A percentile compares a stretch with the other conserved stretches of the same genome.
Evolutionary conservation across 2,329 filamentous ascomycete genomes (phyloP).

Genomic region (Pyrenochaeta sp.): DNA sequence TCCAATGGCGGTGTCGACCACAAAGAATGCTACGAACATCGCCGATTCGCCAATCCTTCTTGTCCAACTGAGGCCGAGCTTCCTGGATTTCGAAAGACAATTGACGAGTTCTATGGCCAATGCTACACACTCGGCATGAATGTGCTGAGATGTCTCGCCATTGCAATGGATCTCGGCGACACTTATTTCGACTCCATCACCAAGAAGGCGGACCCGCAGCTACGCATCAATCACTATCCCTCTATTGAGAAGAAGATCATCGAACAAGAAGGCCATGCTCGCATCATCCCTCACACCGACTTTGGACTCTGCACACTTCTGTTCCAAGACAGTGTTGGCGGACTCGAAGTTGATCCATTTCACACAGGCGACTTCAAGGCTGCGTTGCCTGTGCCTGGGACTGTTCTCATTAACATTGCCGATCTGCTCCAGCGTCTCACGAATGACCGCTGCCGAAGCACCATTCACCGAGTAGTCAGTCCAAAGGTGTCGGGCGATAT

Average conservation of each 20-base stretch:
- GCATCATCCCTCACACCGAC: slow-evolving; percentile 42
- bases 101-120: slow-evolving; percentile 33
- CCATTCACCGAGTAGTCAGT: slow-evolving; percentile 47
- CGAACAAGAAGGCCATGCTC: slow-evolving; percentile 29
- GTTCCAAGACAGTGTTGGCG: slow-evolving; percentile 48
- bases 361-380: slow-evolving; percentile 33
- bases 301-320: slow-evolving; percentile 48
- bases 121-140: slow-evolving; percentile 30
- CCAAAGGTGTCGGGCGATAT: slow-evolving; percentile 34
- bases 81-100: slow-evolving; percentile 31
- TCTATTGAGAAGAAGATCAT: slow-evolving; percentile 29
- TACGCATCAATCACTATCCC: slow-evolving; percentile 39
- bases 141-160: slow-evolving; percentile 33
- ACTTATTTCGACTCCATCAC: slow-evolving; percentile 34
- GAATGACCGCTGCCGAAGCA: slow-evolving; percentile 44
- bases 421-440: slow-evolving; percentile 33
- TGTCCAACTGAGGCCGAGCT: slow-evolving; percentile 28
- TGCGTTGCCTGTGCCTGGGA: slow-evolving; percentile 30
- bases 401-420: slow-evolving; percentile 35
- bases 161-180: slow-evolving; percentile 35
- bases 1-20: slow-evolving; percentile 39
- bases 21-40: slow-evolving; percentile 37
- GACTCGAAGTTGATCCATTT: slow-evolving; percentile 46
- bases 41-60: slow-evolving; percentile 25
- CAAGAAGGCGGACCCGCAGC: slow-evolving; percentile 30